Evolutionary conservation across 176 grass and related monocot species (phyloP).

Genomic region (Rhynchospora tenuis): DNA sequence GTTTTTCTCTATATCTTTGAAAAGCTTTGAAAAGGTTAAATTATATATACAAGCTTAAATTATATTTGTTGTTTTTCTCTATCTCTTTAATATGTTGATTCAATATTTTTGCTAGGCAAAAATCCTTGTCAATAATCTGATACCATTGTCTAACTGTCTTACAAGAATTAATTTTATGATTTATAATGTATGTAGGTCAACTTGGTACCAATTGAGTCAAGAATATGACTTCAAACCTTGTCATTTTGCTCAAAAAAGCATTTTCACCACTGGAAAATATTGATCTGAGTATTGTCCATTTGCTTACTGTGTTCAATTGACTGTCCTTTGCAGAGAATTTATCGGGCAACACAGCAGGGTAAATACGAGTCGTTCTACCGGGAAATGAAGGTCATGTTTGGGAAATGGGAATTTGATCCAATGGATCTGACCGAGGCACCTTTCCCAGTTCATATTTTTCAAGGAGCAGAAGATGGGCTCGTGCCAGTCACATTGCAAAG

Average conservation of each 20-base stretch:
- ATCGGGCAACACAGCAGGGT: constrained; percentile 59
- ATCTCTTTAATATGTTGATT: too few species aligned
- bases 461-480: constrained; percentile 74
- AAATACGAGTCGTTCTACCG: constrained; percentile 69
- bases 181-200: not conserved
- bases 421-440: constrained; percentile 46
- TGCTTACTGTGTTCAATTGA: not conserved
- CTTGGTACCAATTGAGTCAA: too few species aligned
- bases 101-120: not conserved
- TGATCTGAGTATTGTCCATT: not conserved
- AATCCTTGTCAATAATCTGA: not conserved
- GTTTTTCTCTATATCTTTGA: too few species aligned
- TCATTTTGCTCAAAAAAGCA: too few species aligned
- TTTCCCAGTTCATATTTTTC: constrained; percentile 80
- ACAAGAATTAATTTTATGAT: not conserved
- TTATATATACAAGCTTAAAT: not conserved
- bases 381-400: constrained; percentile 92
- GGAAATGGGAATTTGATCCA: constrained; percentile 90
- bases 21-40: too few species aligned
- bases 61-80: not conserved
- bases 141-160: not conserved
- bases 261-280: too few species aligned
- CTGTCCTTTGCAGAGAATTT: constrained; percentile 12
- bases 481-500: constrained; percentile 77
- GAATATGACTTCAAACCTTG: too few species aligned